These are phyloP conservation scores for Metrosideros polymorpha DNA, from an alignment of 441 rosid species.

Conservation along the genomic window DNA sequence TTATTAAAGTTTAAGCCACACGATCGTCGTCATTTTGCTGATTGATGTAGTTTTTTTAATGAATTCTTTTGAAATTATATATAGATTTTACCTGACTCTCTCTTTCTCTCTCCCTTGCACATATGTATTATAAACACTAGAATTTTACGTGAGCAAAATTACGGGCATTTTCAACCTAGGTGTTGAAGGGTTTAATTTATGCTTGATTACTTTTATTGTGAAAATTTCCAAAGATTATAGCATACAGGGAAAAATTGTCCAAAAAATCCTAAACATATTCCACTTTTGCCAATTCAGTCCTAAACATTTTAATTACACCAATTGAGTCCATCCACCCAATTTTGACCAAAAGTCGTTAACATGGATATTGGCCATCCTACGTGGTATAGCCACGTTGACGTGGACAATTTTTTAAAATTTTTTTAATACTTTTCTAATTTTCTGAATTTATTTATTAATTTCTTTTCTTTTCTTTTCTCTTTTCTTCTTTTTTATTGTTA, in stretches of 20 bases:
- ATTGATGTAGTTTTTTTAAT: neutral
- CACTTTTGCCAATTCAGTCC: neutral
- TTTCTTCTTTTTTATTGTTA: neutral
- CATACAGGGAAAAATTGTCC: neutral
- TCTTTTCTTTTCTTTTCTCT: neutral
- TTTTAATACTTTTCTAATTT: neutral
- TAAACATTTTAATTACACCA: accelerated
- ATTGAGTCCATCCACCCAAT: accelerated
- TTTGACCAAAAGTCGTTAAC: too few relatives aligned
- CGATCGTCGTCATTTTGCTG: neutral
- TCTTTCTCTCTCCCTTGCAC: accelerated
- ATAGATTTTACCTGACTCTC: neutral
- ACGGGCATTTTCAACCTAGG: neutral
- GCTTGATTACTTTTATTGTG: neutral
- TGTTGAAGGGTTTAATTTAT: neutral
- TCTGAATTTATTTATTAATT: neutral
- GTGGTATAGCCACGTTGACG: neutral
- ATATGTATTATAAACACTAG: neutral
- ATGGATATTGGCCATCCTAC: too few relatives aligned
- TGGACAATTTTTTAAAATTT: neutral
- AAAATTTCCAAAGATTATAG: neutral
- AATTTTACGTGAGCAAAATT: neutral
- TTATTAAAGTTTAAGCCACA: neutral
- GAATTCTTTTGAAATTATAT: neutral
- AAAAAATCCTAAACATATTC: neutral